These are phyloP conservation scores for Fusarium lateritium DNA, from an alignment of 2,329 filamentous ascomycete genomes.

Conservation along the genomic window DNA sequence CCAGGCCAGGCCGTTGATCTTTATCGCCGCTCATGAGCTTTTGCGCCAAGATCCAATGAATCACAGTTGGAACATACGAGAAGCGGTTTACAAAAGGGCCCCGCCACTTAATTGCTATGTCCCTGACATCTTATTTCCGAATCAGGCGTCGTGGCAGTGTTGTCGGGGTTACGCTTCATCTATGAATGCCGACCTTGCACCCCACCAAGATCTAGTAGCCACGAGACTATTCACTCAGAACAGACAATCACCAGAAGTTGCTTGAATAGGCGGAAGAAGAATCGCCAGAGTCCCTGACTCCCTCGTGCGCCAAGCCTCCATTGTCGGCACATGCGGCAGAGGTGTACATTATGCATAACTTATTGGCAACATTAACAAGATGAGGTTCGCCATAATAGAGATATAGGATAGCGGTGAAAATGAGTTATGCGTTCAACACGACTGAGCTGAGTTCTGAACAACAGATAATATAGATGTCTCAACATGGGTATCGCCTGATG, in stretches of 20 bases:
- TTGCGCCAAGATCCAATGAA: neutral
- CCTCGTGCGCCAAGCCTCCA: neutral
- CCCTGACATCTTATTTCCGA: neutral
- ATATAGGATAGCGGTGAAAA: neutral
- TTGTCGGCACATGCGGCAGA: conserved; percentile 9
- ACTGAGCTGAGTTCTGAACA: too few relatives aligned
- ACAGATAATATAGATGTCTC: too few relatives aligned
- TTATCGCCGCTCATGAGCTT: neutral
- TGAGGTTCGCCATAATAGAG: neutral
- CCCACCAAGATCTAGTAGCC: conserved; percentile 1
- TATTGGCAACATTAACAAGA: conserved; percentile 2
- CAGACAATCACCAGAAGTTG: neutral
- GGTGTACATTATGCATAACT: conserved; percentile 5
- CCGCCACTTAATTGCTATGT: neutral
- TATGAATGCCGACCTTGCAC: conserved; percentile 9
- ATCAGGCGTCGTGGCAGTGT: neutral
- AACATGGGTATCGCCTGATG: too few relatives aligned
- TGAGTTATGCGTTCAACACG: too few relatives aligned
- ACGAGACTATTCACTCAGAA: neutral
- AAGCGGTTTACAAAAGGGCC: neutral
- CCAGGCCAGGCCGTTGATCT: neutral
- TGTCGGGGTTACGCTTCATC: neutral
- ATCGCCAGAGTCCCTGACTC: neutral
- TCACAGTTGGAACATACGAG: neutral
- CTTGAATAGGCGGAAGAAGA: neutral